Evolutionary conservation across 2,329 filamentous ascomycete genomes (phyloP), one percentile per base, ranked within the genome.

Genomic region (Amauroascus niger): DNA sequence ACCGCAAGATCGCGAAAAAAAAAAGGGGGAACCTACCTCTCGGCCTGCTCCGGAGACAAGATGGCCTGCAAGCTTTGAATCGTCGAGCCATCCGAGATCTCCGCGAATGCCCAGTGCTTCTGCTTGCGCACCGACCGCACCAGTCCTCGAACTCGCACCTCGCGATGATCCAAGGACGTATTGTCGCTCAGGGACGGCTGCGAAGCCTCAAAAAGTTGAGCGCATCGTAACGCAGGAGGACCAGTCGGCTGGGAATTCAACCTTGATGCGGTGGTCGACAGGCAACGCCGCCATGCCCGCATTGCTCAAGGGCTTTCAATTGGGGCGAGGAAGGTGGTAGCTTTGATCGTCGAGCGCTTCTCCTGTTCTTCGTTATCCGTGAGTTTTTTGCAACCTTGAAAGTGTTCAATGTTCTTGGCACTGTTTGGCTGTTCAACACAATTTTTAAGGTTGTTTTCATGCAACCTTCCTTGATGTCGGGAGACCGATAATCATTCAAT

Each of bases 71-170:
- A 69, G 26, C 87, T 76, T 57, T 83, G 76, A 60, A 87, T 75
- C 40, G 86, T 88, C 11, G 89, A 94, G 43, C 93, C 93, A 74
- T 98, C 93, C 9, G 85, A 84, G 50, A 97, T 76, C 56, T 88
- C 81, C 50, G 90, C 84, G 71, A 98, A 97, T 4, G 86, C 83
- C 56, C 86, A 77, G 20, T 79, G 79, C 68, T 96, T 95, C 75
- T 94, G 89, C 67, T 88, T 87, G 58, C 91, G 80, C 56, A 95
- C 83, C 3, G 88, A 91, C 58, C 87, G 81, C 53, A 96, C 78
- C 73, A 86, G 91, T 57, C 90, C 91, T 66, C 86, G 79, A 61
- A 95, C 74, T 54, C 77, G 76, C 46, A 85, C 61, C 52, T 71
- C 63, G 56, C 67, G 63, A 56, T 70, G 63, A 55, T 72, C 69